These are phyloP conservation scores for Adansonia gregorii DNA, from an alignment of 441 rosid genomes.

Conservation along the genomic window DNA sequence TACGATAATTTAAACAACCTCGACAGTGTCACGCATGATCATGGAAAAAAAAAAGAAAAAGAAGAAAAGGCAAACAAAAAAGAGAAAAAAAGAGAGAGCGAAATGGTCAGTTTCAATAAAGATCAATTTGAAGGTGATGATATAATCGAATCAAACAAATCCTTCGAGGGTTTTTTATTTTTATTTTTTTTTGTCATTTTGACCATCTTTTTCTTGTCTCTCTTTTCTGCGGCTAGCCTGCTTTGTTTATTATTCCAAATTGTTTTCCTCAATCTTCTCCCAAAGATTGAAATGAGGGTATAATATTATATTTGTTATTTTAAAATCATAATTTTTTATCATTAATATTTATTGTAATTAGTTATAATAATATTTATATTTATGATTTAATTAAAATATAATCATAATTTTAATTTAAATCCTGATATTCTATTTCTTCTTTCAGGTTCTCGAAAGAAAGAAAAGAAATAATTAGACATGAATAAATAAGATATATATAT, in stretches of 20 bases:
- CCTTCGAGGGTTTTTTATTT: slow-evolving; percentile 61
- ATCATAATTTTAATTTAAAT: no score
- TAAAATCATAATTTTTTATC: not conserved
- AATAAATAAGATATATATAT: not conserved
- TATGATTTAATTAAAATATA: no score
- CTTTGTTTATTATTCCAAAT: slow-evolving; percentile 22
- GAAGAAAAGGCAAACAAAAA: slow-evolving; percentile 29
- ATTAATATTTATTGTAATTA: not conserved
- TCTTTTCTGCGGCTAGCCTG: slow-evolving; percentile 49
- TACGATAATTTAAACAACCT: no score
- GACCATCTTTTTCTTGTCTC: slow-evolving; percentile 79
- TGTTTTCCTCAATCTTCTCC: slow-evolving; percentile 32
- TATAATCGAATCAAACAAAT: slow-evolving; percentile 45
- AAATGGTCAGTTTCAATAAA: slow-evolving; percentile 78
- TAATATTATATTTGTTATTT: not conserved
- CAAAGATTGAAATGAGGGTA: no score
- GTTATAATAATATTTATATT: no score
- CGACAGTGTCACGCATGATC: not conserved
- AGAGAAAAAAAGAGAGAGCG: slow-evolving; percentile 49
- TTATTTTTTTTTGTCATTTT: slow-evolving; percentile 40
- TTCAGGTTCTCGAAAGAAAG: not conserved
- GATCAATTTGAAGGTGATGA: slow-evolving; percentile 58
- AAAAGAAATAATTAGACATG: not conserved
- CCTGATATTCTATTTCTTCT: no score
- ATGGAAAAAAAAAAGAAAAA: slow-evolving; percentile 25